Base-by-base conservation (phyloP, 176 grass and related monocot species). In the Saccharum officinarum region DNA sequence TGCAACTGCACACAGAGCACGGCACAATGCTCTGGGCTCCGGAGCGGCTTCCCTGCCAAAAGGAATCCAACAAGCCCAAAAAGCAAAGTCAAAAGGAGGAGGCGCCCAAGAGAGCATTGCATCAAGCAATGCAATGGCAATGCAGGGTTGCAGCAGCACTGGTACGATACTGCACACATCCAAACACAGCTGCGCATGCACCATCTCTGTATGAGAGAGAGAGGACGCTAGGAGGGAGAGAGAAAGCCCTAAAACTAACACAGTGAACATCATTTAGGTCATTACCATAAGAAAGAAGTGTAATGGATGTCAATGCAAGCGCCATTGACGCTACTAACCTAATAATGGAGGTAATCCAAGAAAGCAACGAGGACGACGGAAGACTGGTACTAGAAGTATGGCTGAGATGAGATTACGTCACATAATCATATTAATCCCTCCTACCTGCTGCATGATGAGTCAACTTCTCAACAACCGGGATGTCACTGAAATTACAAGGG, bases 51-150 rank as follows among this genome's bases (percentile, higher is more conserved):
- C 63, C 50, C 75, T 87, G 85, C 76, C 89, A 84, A 87, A 87
- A 84, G 85, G 89, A 91, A 91, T 84, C 89, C 89, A 81, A 87
- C 89, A 84, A 83, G 77, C 76, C 81, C 80, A n/a, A 87, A 91
- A 91, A 54, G 41, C 76, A 26, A 76, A 70, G 89, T 91, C 89
- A 87, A 87, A 90, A 90, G 84, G 80, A 83, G 34, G 73, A 30
- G 47, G 68, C 55, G 88, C 84, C 79, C 80, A 28, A 69, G 69
- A 69, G 14, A 55, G 80, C 62, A 23, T 69, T 76, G 77, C 63
- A 62, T 81, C 87, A 80, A 84, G 79, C 76, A 87, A 67, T 64
- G 70, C 72, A 45, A 22, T 80, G 61, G 60, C 69, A 66, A 31
- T 66, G 40, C 64, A 69, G 20, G 45, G 22, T 49, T 81, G 42